Base-by-base conservation (phyloP, 2,329 filamentous ascomycete genomes). In the Colletotrichum sp. region DNA sequence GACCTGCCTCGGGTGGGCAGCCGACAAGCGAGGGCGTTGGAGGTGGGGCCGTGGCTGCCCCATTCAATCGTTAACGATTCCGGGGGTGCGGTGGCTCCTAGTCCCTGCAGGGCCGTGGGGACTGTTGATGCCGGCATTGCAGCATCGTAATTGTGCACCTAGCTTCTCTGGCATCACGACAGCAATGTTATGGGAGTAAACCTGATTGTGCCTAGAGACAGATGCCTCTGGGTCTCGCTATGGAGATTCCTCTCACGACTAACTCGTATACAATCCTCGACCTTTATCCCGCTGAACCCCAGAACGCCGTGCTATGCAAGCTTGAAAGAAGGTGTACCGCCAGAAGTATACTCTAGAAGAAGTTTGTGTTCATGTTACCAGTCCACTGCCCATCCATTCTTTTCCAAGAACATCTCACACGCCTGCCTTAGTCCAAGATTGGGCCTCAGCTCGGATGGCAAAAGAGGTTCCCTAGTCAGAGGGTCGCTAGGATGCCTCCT, bases 361-460 rank as follows among this genome's bases (percentile, higher is more conserved):
- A 12, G 6, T 43, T 36, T 31, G 33, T 24, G n/a, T 21, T 11
- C 8, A 6, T n/a, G 72, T 76, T 86, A 98, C 93, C 94, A 98
- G 81, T 98, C 96, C 51, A 94, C 95, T 1, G 95, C 95, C 94
- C 97, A 98, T 12, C 95, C 96, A 79, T 98, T 98, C 77, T 94
- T 87, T 33, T 94, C 89, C 72, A 98, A 85, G 79, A 98, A 98
- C 77, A 97, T 94, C 59, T 94, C 92, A 80, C 95, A 97, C 0
- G 95, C 96, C 67, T 94, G 90, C 81, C 93, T 95, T 72, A 98
- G 86, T 1, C 90, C 93, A 58, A 97, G 87, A 81, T 98, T 98
- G 0, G 95, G 93, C 55, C 95, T 88, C 68, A 98, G 83, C 58
- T 98, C 95, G 2, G 87, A 85, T 1, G 91, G 86, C 0, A 84